Percentiles rank a stretch among this genome's conserved stretches.
These are phyloP conservation scores for Hypoxylon sp. DNA, from an alignment of 2,329 filamentous ascomycete species.

Conservation along the genomic window DNA sequence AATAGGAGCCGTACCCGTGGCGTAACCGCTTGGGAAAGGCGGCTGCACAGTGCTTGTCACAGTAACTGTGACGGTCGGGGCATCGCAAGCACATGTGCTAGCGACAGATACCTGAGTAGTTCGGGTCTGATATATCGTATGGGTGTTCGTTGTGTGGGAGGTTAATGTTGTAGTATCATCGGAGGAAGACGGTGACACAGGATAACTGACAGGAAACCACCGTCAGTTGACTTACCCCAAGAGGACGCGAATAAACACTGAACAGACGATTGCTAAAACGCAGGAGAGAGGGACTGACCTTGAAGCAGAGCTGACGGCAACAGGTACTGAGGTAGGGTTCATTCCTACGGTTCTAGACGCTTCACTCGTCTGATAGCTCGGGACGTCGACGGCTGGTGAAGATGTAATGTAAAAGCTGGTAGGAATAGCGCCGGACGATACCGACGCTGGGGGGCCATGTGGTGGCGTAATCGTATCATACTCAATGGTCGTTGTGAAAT, in stretches of 20 bases:
- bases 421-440: conserved; percentile 38
- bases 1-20: conserved; percentile 39
- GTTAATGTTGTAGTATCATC: conserved; percentile 41
- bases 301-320: conserved; percentile 28
- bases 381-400: conserved; percentile 43
- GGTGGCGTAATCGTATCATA: conserved; percentile 47
- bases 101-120: conserved; percentile 14
- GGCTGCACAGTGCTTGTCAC: conserved; percentile 50
- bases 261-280: conserved; percentile 9
- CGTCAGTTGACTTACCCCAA: conserved; percentile 36
- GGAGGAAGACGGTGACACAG: conserved; percentile 11
- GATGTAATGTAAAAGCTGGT: conserved; percentile 45
- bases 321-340: conserved; percentile 22
- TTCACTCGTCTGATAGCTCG: conserved; percentile 51
- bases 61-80: conserved; percentile 47
- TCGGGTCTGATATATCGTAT: conserved; percentile 35
- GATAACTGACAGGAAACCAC: conserved; percentile 29
- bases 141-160: conserved; percentile 33
- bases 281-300: conserved; percentile 45
- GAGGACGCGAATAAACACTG: conserved; percentile 17
- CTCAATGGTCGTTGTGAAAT: conserved; percentile 51
- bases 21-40: conserved; percentile 47
- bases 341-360: conserved; percentile 44
- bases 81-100: conserved; percentile 44
- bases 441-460: conserved; percentile 32